Percentiles rank a stretch among this genome's conserved stretches.
Conservation (phyloP, 768 basidiomycete species). For the Exsudoporus frostii region DNA sequence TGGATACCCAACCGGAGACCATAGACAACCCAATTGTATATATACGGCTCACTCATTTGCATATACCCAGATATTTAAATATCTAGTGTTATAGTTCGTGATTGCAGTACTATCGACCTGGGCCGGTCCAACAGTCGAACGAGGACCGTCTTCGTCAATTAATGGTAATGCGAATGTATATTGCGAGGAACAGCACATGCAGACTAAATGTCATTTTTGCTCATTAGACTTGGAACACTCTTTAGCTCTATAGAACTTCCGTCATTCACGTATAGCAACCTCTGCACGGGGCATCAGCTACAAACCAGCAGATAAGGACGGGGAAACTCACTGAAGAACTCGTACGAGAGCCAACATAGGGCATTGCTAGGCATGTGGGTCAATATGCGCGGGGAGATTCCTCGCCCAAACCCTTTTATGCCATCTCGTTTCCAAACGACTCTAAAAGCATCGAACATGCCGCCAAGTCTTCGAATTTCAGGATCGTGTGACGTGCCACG, state of each 20-base stretch:
- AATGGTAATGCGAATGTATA: slow-evolving; percentile 19
- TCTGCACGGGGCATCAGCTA: slow-evolving; percentile 39
- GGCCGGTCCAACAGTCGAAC: background rate
- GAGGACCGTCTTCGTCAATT: background rate
- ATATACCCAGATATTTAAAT: background rate
- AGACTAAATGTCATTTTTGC: background rate
- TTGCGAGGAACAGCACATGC: slow-evolving; percentile 9
- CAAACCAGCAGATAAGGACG: background rate
- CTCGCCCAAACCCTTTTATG: slow-evolving; percentile 78
- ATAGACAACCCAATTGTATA: slow-evolving; percentile 5
- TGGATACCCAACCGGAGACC: slow-evolving; percentile 1
- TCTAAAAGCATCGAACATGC: slow-evolving; percentile 84
- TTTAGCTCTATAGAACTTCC: slow-evolving; percentile 18
- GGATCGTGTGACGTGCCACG: slow-evolving; percentile 83
- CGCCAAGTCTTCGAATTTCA: slow-evolving; percentile 78
- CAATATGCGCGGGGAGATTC: slow-evolving; percentile 86
- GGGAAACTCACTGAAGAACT: slow-evolving; percentile 90
- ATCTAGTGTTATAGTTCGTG: background rate
- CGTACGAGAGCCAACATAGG: slow-evolving; percentile 95
- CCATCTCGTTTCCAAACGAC: slow-evolving; percentile 90
- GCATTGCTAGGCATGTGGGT: slow-evolving; percentile 98
- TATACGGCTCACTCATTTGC: background rate
- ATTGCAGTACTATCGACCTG: slow-evolving; percentile 1
- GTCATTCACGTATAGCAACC: slow-evolving; percentile 55
- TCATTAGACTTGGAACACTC: slow-evolving; percentile 7